Evolutionary conservation across 371 early-diverging fungal species (phyloP), one percentile per base, ranked within the genome.

Genomic region (Sporodiniella umbellata): DNA sequence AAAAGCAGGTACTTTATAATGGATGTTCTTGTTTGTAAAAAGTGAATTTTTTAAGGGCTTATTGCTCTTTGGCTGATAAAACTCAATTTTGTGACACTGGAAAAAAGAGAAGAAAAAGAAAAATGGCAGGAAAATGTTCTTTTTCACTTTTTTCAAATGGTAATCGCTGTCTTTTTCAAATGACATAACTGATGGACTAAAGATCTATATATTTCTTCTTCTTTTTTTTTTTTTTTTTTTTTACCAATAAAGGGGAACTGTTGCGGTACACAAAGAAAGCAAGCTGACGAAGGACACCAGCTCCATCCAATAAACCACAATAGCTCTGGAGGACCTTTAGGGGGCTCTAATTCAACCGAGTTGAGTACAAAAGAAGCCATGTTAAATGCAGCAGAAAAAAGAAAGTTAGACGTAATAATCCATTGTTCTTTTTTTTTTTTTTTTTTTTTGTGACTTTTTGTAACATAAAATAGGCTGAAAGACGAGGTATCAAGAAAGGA

Each of bases 361-460:
- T 52, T 26, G 2, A 12, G 28, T 10, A 43, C 54, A 15, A 56
- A 63, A 53, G 70, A 70, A 23, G 65, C 65, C 21, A 71, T 64
- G 68, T 22, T 67, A 8, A 54, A 39, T 22, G 71, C 71, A 31
- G 68, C 68, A 19, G 71, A 71, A 38, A 54, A 67, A 48, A 59
- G 71, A 39, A 52, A 58, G 33, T 10, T 52, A 30, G 45, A 71
- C 48, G 71, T 64, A 56, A 30, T 15, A 48, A n/a, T n/a, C n/a
- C n/a, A n/a, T 17, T 3, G 24, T 8, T 40, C 15, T 15, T 23
- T 3, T 21, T 12, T 33, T 12, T 11, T 5, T 35, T 24, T 15
- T 7, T 10, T n/a, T n/a, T 24, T 17, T 30, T 19, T 11, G 19
- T 21, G n/a, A 33, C 33, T n/a, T 30, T 42, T 25, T 7, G 15